These are phyloP conservation scores for Kwoniella sp. DNA, from an alignment of 768 basidiomycete genomes.

Conservation along the genomic window DNA sequence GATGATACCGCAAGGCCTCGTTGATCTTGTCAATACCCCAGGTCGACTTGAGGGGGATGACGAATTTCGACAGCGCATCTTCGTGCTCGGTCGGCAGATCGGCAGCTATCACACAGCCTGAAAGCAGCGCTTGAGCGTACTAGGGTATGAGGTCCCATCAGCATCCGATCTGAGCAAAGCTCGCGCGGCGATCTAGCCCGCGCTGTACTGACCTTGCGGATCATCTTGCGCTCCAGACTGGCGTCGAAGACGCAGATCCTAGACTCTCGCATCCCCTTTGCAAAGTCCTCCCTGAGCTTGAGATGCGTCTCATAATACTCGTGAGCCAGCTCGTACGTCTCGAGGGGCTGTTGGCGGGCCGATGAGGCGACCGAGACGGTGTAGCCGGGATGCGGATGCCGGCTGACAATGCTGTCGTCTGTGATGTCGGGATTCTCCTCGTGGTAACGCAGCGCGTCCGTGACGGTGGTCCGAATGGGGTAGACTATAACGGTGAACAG, in stretches of 20 bases:
- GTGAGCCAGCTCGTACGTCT: constrained; percentile 40
- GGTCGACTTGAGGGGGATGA: constrained; percentile 37
- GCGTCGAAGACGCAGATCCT: constrained; percentile 49
- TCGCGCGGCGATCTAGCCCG: too few species aligned
- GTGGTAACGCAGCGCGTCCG: constrained; percentile 14
- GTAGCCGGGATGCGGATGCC: constrained; percentile 45
- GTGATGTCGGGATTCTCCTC: constrained; percentile 1
- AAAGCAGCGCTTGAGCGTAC: constrained; percentile 45
- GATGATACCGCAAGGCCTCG: constrained; percentile 21
- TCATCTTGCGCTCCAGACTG: constrained; percentile 44
- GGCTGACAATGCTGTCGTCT: constrained; percentile 18
- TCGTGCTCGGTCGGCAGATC: constrained; percentile 48
- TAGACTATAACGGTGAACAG: constrained; percentile 30
- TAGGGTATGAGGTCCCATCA: constrained; percentile 1
- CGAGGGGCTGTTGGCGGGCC: constrained; percentile 28
- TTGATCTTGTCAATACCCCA: constrained; percentile 43
- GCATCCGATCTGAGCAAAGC: background rate
- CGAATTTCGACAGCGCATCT: constrained; percentile 34
- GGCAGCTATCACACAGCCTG: constrained; percentile 45
- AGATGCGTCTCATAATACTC: constrained; percentile 35
- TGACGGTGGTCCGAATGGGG: constrained; percentile 43
- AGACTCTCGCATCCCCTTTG: constrained; percentile 38
- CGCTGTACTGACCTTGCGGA: constrained; percentile 36
- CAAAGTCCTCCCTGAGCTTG: constrained; percentile 40
- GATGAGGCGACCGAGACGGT: constrained; percentile 20